Base-by-base conservation (phyloP, 2,329 filamentous ascomycete genomes). In the Alternaria ethzedia region DNA sequence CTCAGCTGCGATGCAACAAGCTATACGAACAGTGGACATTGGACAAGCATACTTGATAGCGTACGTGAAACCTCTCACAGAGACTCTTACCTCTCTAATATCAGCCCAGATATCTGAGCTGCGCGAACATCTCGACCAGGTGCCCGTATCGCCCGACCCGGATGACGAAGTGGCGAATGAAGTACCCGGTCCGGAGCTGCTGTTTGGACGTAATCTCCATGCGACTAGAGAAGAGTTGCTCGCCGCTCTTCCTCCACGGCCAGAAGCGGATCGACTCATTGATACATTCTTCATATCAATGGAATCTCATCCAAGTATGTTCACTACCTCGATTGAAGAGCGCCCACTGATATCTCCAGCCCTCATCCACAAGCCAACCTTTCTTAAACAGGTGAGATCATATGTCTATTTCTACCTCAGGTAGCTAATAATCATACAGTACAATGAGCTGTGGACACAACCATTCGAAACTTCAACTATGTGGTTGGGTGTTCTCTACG, bases 401-500 rank as follows among this genome's bases (percentile, higher is more conserved):
- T 10, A 5, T 5, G 8, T 6, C 23, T 1, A 21, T 32, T 5
- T 7, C 9, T 2, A 17, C 26, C 11, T 23, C 11, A 8, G 5
- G 5, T 17, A 21, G n/a, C 63, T 72, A 32, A 74, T 45, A 8
- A 11, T 4, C 26, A 32, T 15, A 7, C 51, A 83, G 79, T 84
- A 84, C 57, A 75, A 80, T 26, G 52, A 66, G 3, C 84, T 85
- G 64, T 85, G 83, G 83, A 57, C 63, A n/a, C 72, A 78, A 41
- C 81, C 79, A 2, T 76, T 73, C 10, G 69, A 69, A 17, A 75
- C 75, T 3, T 72, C 82, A 0, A 76, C 81, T 9, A 79, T 81
- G 66, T 85, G 83, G 83, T 64, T 84, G 17, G 82, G 82, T 4
- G 71, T 83, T 2, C 63, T 84, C 8, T 85, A 83, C 66, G 73